Conservation (phyloP, 1,284 basidiomycete species). For the Mycena sp. region DNA sequence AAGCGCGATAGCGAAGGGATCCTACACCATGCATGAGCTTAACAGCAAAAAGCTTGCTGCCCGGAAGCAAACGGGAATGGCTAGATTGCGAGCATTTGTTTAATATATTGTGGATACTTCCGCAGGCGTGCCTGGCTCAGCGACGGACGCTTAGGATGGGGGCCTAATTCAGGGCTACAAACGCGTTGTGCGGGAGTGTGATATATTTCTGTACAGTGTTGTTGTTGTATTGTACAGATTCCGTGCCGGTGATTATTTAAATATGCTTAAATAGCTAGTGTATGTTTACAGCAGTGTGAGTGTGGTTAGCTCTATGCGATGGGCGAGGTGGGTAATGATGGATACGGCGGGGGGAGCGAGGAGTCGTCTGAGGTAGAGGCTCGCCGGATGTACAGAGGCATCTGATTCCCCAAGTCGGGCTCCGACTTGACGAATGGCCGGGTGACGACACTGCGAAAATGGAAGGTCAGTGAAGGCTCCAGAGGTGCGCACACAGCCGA, state of each 20-base stretch:
- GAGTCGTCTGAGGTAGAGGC: constrained; percentile 30
- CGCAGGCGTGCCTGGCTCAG: constrained; percentile 19
- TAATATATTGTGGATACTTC: constrained; percentile 16
- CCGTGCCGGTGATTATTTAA: constrained; percentile 16
- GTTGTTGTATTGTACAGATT: constrained; percentile 17
- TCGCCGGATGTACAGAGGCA: constrained; percentile 61
- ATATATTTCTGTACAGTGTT: constrained; percentile 9
- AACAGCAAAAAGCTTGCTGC: constrained; percentile 32
- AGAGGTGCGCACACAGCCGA: constrained; percentile 15
- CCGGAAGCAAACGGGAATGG: constrained; percentile 31
- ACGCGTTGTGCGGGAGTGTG: not conserved
- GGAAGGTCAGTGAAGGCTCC: constrained; percentile 23
- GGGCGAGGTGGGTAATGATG: constrained; percentile 23
- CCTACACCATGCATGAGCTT: constrained; percentile 4
- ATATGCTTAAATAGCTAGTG: constrained; percentile 37
- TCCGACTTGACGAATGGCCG: constrained; percentile 65
- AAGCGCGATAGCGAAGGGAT: constrained; percentile 13
- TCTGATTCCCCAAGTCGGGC: constrained; percentile 61
- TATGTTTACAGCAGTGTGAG: constrained; percentile 16
- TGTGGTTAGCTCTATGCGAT: constrained; percentile 8
- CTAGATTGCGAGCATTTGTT: constrained; percentile 30
- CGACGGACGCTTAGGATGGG: not conserved
- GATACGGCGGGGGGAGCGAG: constrained; percentile 26
- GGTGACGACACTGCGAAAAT: constrained; percentile 59
- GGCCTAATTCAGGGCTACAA: constrained; percentile 15